Evolutionary conservation across 2,329 filamentous ascomycete species (phyloP).

Genomic region (Talaromyces sp.): DNA sequence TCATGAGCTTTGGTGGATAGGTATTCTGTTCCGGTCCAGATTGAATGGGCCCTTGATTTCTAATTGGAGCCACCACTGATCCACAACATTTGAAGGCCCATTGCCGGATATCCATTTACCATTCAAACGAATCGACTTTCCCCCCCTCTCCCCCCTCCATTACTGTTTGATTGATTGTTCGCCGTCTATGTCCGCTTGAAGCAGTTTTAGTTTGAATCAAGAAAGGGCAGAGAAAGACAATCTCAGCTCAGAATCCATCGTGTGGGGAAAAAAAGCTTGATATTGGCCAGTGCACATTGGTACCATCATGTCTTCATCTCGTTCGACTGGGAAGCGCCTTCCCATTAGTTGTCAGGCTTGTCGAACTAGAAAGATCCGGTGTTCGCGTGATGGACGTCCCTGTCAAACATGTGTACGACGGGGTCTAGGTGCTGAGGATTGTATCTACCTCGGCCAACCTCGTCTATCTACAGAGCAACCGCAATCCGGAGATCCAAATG

Average conservation of each 20-base stretch:
- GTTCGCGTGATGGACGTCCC: slow-evolving; percentile 42
- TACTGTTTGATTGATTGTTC: neutral
- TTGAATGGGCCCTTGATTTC: neutral
- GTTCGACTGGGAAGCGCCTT: slow-evolving; percentile 37
- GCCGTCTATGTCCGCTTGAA: slow-evolving; percentile 2
- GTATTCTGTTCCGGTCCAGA: slow-evolving; percentile 1
- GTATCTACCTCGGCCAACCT: slow-evolving; percentile 41
- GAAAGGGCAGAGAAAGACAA: too few relatives aligned
- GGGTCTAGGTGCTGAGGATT: slow-evolving; percentile 40
- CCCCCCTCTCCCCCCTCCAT: too few relatives aligned
- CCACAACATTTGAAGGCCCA: slow-evolving; percentile 4
- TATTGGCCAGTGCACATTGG: neutral
- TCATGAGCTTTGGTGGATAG: neutral
- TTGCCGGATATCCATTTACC: slow-evolving; percentile 1
- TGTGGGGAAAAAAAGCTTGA: too few relatives aligned
- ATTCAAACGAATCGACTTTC: neutral
- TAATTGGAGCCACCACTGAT: slow-evolving; percentile 1
- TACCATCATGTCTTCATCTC: slow-evolving; percentile 28
- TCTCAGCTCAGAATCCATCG: too few relatives aligned
- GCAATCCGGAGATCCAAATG: slow-evolving; percentile 22
- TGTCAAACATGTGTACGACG: slow-evolving; percentile 45
- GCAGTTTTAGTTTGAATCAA: too few relatives aligned
- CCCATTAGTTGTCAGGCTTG: slow-evolving; percentile 47
- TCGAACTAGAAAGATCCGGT: slow-evolving; percentile 44
- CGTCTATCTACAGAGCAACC: slow-evolving; percentile 32